These are phyloP conservation scores for Monosporozyma aquatica DNA, from an alignment of 805 yeast species.

Conservation along the genomic window DNA sequence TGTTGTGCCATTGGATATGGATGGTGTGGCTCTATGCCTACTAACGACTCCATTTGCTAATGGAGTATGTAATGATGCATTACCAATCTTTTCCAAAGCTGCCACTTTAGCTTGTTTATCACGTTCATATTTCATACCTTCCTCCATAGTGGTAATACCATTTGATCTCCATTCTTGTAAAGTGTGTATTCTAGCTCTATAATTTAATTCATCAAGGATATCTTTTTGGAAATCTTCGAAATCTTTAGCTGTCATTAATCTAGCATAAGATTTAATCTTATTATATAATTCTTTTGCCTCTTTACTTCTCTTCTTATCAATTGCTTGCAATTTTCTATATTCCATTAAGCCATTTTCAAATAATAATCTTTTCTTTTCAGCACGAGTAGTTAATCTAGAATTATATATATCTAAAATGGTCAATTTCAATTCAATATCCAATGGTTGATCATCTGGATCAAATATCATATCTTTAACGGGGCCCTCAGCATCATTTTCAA, in stretches of 20 bases:
- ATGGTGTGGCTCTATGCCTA: constrained; percentile 20
- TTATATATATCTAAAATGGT: constrained; percentile 84
- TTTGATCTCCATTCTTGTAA: constrained; percentile 88
- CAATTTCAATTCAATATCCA: constrained; percentile 83
- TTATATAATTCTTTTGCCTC: constrained; percentile 81
- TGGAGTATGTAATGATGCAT: constrained; percentile 18
- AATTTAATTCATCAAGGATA: constrained; percentile 65
- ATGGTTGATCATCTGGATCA: constrained; percentile 83
- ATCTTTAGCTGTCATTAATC: constrained; percentile 73
- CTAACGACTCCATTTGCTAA: constrained; percentile 16
- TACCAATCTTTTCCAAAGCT: constrained; percentile 47
- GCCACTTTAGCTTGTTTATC: constrained; percentile 66
- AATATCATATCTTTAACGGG: constrained; percentile 92
- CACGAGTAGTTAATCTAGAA: constrained; percentile 80
- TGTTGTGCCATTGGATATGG: background rate
- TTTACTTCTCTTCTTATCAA: constrained; percentile 77
- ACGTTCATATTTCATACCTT: constrained; percentile 77
- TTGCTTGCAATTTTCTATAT: constrained; percentile 68
- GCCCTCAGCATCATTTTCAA: constrained; percentile 92
- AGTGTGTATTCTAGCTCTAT: constrained; percentile 75
- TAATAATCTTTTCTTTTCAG: constrained; percentile 81
- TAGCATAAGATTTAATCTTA: constrained; percentile 69
- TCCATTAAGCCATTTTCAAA: constrained; percentile 73
- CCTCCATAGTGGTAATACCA: constrained; percentile 78
- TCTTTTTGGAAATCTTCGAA: constrained; percentile 67